phyloP scores from a whole-genome alignment of 495 filamentous ascomycete species.

The Penicillium salamii region DNA sequence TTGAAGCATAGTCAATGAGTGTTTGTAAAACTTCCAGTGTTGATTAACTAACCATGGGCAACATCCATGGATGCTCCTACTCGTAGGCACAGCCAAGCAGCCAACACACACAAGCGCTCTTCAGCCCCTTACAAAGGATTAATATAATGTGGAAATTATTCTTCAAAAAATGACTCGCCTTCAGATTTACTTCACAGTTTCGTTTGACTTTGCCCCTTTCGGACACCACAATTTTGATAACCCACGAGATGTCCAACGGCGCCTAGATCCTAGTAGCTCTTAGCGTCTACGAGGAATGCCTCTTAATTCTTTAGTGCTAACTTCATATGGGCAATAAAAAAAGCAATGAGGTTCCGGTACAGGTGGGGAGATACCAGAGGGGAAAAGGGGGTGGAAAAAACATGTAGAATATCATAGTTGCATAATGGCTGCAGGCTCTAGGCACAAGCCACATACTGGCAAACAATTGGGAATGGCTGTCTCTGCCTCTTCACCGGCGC shows the following conservation, averaged over 20 bases:
- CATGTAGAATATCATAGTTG: slow-evolving; percentile 1
- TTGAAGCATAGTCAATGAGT: too few species aligned
- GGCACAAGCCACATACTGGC: slow-evolving; percentile 2
- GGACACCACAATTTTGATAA: too few species aligned
- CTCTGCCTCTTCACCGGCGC: slow-evolving; percentile 1
- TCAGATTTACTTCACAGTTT: too few species aligned
- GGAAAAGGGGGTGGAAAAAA: not conserved
- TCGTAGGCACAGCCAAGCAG: not conserved
- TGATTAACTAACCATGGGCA: too few species aligned
- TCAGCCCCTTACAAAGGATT: not conserved
- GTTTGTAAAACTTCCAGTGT: too few species aligned
- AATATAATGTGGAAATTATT: too few species aligned
- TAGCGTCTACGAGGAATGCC: too few species aligned
- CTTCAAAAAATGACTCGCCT: too few species aligned
- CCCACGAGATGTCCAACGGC: not conserved
- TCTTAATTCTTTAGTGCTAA: too few species aligned
- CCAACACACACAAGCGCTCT: not conserved
- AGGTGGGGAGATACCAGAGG: not conserved
- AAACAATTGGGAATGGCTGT: slow-evolving; percentile 1
- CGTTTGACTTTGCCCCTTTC: too few species aligned
- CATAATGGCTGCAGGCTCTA: slow-evolving; percentile 11
- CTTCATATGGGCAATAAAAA: not conserved
- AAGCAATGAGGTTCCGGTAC: not conserved
- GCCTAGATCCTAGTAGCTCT: slow-evolving; percentile 3
- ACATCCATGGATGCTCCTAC: too few species aligned